Evolutionary conservation across 108 stramenopile species (phyloP).

Genomic region (Fragilaria crotonensis): DNA sequence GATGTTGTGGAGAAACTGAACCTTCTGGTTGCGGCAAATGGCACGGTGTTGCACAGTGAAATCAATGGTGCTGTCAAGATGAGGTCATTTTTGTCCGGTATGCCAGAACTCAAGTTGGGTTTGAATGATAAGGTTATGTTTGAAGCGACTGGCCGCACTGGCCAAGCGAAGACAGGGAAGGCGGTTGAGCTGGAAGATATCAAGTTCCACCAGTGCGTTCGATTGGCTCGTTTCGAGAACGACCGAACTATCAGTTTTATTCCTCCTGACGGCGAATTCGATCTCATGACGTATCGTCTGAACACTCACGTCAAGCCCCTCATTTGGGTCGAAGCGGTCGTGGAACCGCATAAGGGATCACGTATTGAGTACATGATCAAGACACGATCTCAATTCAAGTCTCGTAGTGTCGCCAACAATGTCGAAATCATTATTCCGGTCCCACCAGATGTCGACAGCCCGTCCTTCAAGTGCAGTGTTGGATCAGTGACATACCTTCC

Average conservation of each 20-base stretch:
- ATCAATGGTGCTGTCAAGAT: constrained; percentile 90
- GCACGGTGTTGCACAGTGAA: constrained; percentile 90
- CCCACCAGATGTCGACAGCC: constrained; percentile 98
- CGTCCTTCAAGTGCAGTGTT: constrained; percentile 93
- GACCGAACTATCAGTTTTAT: constrained; percentile 99
- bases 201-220: constrained; percentile 99
- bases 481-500: constrained; percentile 97
- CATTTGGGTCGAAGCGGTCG: constrained; percentile 98
- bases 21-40: constrained; percentile 94
- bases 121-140: constrained; percentile 99
- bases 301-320: constrained; percentile 99
- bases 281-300: constrained; percentile 98
- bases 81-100: constrained; percentile 95
- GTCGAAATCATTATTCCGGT: constrained; percentile 99
- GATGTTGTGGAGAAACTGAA: constrained; percentile 99
- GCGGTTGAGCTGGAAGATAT: constrained; percentile 98
- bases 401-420: constrained; percentile 95
- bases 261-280: constrained; percentile 99
- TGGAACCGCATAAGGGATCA: constrained; percentile 93
- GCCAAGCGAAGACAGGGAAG: constrained; percentile 63
- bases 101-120: constrained; percentile 98
- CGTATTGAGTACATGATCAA: constrained; percentile 99
- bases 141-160: constrained; percentile 68
- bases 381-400: constrained; percentile 98
- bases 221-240: constrained; percentile 97